Percentiles rank a stretch among this genome's conserved stretches.
Evolutionary conservation across 1,139 yeast genomes (phyloP).

Genomic region (Candida labiduridarum): DNA sequence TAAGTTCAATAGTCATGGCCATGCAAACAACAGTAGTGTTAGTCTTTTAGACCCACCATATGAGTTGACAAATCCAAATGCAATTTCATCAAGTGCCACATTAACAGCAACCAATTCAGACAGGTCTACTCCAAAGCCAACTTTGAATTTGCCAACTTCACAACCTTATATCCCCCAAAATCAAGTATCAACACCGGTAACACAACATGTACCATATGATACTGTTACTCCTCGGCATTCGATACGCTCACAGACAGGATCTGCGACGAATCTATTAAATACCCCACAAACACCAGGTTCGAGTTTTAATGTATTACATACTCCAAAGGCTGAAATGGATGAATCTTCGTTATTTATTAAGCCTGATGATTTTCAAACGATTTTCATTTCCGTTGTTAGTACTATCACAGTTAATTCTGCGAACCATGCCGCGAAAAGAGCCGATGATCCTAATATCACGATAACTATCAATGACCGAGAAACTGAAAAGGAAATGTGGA

Average conservation of each 20-base stretch:
- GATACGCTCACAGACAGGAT: constrained; percentile 13
- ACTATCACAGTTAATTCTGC: constrained; percentile 48
- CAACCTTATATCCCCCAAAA: not conserved
- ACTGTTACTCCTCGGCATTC: constrained; percentile 10
- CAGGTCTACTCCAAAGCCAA: constrained; percentile 1
- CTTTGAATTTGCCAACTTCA: constrained; percentile 3
- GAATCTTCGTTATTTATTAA: constrained; percentile 53
- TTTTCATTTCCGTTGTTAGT: constrained; percentile 59
- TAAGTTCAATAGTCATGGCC: not conserved
- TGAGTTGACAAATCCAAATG: constrained; percentile 12
- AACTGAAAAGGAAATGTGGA: constrained; percentile 69
- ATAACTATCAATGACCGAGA: constrained; percentile 62
- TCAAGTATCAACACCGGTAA: not conserved
- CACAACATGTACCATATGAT: not conserved
- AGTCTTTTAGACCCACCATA: constrained; percentile 15
- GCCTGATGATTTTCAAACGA: constrained; percentile 67
- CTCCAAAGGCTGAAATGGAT: constrained; percentile 29
- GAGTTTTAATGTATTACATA: constrained; percentile 27
- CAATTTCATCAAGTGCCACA: constrained; percentile 13
- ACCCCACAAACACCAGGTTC: constrained; percentile 20
- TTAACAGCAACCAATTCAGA: not conserved
- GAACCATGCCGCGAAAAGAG: constrained; percentile 30
- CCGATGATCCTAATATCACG: constrained; percentile 63
- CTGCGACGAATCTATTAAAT: constrained; percentile 7
- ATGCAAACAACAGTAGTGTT: not conserved